These are phyloP conservation scores for Psidium guajava DNA, from an alignment of 345 rosid genomes.

Conservation along the genomic window DNA sequence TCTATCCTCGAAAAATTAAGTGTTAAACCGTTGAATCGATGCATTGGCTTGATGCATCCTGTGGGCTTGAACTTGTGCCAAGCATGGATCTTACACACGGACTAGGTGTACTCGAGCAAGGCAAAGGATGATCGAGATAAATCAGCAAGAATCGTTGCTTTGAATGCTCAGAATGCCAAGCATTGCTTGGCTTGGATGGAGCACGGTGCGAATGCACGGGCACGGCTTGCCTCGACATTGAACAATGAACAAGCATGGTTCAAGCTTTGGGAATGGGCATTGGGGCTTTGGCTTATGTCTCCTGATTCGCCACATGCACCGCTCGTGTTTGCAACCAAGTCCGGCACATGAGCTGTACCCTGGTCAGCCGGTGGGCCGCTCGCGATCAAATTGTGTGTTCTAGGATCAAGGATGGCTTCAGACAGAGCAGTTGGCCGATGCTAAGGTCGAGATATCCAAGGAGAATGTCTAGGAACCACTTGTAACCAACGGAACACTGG, in stretches of 20 bases:
- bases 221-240: neutral
- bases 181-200: too few relatives aligned
- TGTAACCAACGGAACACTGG: neutral
- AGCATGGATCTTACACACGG: neutral
- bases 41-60: neutral
- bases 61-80: neutral
- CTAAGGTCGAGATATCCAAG: neutral
- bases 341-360: neutral
- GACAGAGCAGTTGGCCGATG: neutral
- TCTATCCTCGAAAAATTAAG: neutral
- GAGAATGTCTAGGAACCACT: neutral
- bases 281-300: neutral
- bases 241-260: neutral
- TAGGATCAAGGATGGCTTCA: neutral
- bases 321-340: neutral
- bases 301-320: neutral
- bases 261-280: neutral
- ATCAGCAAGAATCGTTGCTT: accelerated
- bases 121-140: neutral
- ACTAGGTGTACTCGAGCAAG: neutral
- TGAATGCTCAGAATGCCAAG: neutral
- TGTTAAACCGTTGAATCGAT: neutral
- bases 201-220: neutral
- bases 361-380: too few relatives aligned
- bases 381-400: neutral